Percentiles rank a stretch among this genome's conserved stretches.
Evolutionary conservation across 495 filamentous ascomycete genomes (phyloP).

Genomic region (Aspergillus saccharolyticus): DNA sequence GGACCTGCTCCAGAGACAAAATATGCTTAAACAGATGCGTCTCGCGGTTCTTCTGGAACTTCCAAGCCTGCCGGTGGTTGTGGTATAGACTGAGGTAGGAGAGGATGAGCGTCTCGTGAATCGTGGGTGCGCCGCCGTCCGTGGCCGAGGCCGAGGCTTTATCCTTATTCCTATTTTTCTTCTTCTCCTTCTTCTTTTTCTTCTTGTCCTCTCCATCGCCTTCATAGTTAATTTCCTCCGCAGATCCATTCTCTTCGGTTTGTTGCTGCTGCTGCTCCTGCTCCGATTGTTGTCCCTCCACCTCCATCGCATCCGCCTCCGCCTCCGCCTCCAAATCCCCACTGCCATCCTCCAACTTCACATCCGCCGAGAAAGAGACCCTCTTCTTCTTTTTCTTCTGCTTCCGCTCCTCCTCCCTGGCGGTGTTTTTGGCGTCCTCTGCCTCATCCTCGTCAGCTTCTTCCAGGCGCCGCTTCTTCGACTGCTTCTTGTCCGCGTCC

Average conservation of each 20-base stretch:
- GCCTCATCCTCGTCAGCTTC: slow-evolving; percentile 1
- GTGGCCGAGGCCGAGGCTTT: not conserved
- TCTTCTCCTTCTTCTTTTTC: slow-evolving; percentile 27
- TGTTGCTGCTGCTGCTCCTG: slow-evolving; percentile 6
- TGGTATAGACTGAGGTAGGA: slow-evolving; percentile 69
- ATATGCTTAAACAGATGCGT: slow-evolving; percentile 75
- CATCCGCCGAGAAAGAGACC: slow-evolving; percentile 70
- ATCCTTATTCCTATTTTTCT: slow-evolving; percentile 23
- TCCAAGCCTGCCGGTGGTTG: slow-evolving; percentile 64
- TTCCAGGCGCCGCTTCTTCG: slow-evolving; percentile 6
- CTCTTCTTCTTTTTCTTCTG: slow-evolving; percentile 52
- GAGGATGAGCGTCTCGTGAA: slow-evolving; percentile 56
- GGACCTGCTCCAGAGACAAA: slow-evolving; percentile 63
- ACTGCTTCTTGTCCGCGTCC: slow-evolving; percentile 22
- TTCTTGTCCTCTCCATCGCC: slow-evolving; percentile 34
- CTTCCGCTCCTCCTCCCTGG: slow-evolving; percentile 5
- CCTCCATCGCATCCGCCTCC: slow-evolving; percentile 12
- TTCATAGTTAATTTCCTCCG: slow-evolving; percentile 30
- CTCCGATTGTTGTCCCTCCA: slow-evolving; percentile 9
- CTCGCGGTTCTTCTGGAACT: slow-evolving; percentile 90
- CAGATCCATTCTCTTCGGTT: slow-evolving; percentile 16
- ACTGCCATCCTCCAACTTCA: slow-evolving; percentile 56
- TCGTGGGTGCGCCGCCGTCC: slow-evolving; percentile 1
- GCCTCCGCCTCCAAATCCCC: slow-evolving; percentile 23
- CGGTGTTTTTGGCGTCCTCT: slow-evolving; percentile 1